These are phyloP conservation scores for Chrysoporthe austroafricana DNA, from an alignment of 2,329 filamentous ascomycete species.

Conservation along the genomic window DNA sequence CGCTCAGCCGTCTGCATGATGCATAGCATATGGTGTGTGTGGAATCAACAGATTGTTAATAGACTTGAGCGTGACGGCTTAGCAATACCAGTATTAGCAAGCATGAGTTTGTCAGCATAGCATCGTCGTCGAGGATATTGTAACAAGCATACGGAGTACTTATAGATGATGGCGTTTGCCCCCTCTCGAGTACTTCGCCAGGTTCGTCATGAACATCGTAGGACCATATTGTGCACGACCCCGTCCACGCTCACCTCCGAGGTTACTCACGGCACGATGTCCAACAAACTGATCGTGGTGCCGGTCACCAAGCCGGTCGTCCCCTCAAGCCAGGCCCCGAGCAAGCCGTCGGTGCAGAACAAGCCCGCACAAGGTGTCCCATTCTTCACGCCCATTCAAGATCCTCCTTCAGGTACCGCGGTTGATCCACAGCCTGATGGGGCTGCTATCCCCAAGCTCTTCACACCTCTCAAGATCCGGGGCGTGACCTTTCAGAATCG, in stretches of 20 bases:
- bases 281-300: slow-evolving; percentile 15
- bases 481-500: slow-evolving; percentile 50
- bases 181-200: no score
- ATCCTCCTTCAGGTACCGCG: slow-evolving; percentile 44
- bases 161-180: no score
- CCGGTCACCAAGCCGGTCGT: slow-evolving; percentile 26
- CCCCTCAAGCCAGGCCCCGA: slow-evolving; percentile 15
- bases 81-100: no score
- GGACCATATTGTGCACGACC: no score
- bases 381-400: slow-evolving; percentile 47
- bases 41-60: no score
- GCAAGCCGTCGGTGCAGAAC: slow-evolving; percentile 28
- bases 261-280: slow-evolving; percentile 3
- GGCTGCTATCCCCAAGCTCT: slow-evolving; percentile 43
- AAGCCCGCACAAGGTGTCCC: slow-evolving; percentile 40
- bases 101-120: no score
- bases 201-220: no score
- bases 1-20: no score
- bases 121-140: no score
- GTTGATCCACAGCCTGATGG: slow-evolving; percentile 40
- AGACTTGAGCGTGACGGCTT: no score
- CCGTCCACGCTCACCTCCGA: background rate
- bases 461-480: slow-evolving; percentile 49
- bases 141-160: no score
- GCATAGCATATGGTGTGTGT: no score